Percentiles rank a stretch among this genome's conserved stretches.
Conservation (phyloP, 2,329 filamentous ascomycete genomes). For the Aspergillus ustus region DNA sequence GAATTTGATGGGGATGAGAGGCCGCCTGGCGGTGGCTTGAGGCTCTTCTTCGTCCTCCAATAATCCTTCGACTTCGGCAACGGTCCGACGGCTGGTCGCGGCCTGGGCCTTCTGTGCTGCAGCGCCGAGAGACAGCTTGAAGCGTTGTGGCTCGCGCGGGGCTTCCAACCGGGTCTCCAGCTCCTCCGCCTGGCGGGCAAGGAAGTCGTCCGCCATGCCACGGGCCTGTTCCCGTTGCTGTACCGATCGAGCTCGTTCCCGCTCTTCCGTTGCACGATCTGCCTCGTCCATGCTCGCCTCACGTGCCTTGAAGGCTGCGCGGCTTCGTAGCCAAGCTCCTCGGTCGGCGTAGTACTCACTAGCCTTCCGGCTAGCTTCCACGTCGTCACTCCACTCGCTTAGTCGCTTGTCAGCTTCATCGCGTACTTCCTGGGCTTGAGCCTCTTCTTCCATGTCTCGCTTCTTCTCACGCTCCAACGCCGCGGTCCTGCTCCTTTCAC, state of each 20-base stretch:
- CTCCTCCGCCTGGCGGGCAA: conserved; percentile 81
- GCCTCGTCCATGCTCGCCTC: conserved; percentile 80
- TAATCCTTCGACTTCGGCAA: conserved; percentile 91
- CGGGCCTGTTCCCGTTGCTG: conserved; percentile 77
- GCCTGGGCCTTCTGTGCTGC: conserved; percentile 75
- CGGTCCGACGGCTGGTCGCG: conserved; percentile 70
- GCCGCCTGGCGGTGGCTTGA: conserved; percentile 70
- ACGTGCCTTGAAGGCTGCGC: conserved; percentile 71
- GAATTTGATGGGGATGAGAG: conserved; percentile 81
- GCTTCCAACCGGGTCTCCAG: conserved; percentile 57
- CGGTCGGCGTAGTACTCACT: conserved; percentile 88
- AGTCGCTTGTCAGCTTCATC: conserved; percentile 74
- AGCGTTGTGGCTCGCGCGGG: conserved; percentile 68
- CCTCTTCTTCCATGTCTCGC: conserved; percentile 75
- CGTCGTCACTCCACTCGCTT: conserved; percentile 85
- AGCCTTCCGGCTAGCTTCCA: conserved; percentile 72
- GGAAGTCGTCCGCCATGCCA: conserved; percentile 87
- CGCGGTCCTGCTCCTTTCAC: conserved; percentile 80
- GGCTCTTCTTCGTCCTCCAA: conserved; percentile 92
- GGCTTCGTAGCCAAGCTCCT: conserved; percentile 81
- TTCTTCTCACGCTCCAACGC: conserved; percentile 84
- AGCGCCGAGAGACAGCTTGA: conserved; percentile 91
- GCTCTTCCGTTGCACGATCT: conserved; percentile 78
- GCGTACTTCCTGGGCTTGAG: conserved; percentile 65
- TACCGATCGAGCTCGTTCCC: conserved; percentile 71